phyloP scores from a whole-genome alignment of 2,329 filamentous ascomycete species.

The Botrytis pseudocinerea region DNA sequence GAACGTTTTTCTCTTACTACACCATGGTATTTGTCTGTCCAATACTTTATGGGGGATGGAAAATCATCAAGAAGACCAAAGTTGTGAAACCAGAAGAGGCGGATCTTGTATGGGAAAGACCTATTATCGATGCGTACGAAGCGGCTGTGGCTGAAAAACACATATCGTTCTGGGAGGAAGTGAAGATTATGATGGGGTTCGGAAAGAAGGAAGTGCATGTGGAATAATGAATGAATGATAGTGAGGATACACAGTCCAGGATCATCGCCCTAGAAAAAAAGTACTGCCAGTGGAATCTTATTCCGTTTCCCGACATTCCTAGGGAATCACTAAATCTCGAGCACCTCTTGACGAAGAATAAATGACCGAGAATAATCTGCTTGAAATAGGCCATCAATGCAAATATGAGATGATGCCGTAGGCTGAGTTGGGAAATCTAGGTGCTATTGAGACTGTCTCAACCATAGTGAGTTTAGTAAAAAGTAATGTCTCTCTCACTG shows the following conservation, averaged over 20 bases:
- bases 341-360: neutral
- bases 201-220: slow-evolving; percentile 29
- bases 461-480: neutral
- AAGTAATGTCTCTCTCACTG: neutral
- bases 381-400: neutral
- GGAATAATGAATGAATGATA: slow-evolving; percentile 27
- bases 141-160: slow-evolving; percentile 28
- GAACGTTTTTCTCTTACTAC: slow-evolving; percentile 70
- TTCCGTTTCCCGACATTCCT: neutral
- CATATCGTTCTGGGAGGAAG: slow-evolving; percentile 32
- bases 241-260: neutral
- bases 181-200: slow-evolving; percentile 32
- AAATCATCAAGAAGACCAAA: slow-evolving; percentile 64
- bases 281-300: neutral
- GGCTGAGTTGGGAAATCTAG: neutral
- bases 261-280: neutral
- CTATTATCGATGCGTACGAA: slow-evolving; percentile 36
- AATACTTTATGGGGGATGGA: slow-evolving; percentile 67
- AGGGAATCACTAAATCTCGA: neutral
- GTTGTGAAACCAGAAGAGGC: slow-evolving; percentile 49
- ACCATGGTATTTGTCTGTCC: slow-evolving; percentile 63
- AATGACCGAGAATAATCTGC: neutral
- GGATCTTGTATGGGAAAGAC: slow-evolving; percentile 48
- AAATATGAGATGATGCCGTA: neutral
- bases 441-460: neutral